Conservation (phyloP, 2,329 filamentous ascomycete species). For the Fusarium beomiforme region DNA sequence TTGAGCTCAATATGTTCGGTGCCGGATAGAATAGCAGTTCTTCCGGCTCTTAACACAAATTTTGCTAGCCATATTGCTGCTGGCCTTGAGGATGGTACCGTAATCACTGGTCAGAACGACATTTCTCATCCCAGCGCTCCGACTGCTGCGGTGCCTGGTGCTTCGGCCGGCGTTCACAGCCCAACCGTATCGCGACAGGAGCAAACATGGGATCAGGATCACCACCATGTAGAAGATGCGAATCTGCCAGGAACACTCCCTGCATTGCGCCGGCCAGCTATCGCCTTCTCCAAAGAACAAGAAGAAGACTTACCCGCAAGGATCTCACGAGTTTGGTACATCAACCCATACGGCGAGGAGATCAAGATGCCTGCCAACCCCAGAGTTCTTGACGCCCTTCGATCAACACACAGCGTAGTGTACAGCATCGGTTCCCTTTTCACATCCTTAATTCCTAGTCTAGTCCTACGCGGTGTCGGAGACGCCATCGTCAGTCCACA, state of each 20-base stretch:
- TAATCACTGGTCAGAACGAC: conserved; percentile 91
- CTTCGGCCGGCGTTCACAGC: conserved; percentile 43
- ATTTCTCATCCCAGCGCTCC: conserved; percentile 85
- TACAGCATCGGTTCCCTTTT: conserved; percentile 96
- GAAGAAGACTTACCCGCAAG: conserved; percentile 80
- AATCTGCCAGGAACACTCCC: conserved; percentile 85
- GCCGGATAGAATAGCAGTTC: conserved; percentile 77
- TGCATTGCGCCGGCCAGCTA: conserved; percentile 81
- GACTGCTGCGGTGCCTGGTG: conserved; percentile 55
- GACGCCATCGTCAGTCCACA: conserved; percentile 58
- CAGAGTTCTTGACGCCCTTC: conserved; percentile 76
- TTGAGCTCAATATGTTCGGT: conserved; percentile 89
- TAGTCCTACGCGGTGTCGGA: conserved; percentile 80
- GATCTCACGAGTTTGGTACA: conserved; percentile 92
- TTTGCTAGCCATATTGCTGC: conserved; percentile 96
- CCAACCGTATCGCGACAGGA: conserved; percentile 54
- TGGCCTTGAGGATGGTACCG: conserved; percentile 76
- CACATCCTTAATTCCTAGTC: conserved; percentile 85
- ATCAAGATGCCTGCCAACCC: conserved; percentile 87
- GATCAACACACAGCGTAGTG: conserved; percentile 73
- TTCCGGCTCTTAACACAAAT: conserved; percentile 93
- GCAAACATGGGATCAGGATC: conserved; percentile 60
- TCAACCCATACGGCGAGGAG: conserved; percentile 98
- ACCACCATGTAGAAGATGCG: conserved; percentile 79
- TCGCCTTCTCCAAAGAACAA: conserved; percentile 80